Evolutionary conservation across 2,329 filamentous ascomycete genomes (phyloP), one percentile per base, ranked within the genome.

Genomic region (Hypomyces rosellus): DNA sequence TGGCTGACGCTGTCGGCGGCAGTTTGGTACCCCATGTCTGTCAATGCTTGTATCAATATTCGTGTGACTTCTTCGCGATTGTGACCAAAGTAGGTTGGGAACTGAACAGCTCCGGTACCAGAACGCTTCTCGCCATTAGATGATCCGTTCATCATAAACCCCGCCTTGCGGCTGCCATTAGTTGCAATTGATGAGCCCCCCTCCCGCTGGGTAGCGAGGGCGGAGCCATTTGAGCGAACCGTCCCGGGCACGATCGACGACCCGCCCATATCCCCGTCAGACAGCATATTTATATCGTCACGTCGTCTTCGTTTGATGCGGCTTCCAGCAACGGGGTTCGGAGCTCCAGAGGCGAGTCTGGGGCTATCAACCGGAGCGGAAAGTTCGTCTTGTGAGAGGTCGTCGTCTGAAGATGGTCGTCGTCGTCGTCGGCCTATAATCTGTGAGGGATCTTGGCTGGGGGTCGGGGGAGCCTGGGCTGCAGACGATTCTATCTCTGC

Each of bases 1-100:
- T 79, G 77, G 61, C 82, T 86, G 51, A 99, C 74, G 54, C 78
- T 82, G 41, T 81, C 76, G 20, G 93, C 92, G 12, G 92, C 88
- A 12, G 76, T 74, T 52, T 83, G 76, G 64, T 97, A 96, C 2
- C 93, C 93, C 72, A 99, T 77, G 65, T 96, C 92, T 20, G 84
- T 81, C 56, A 99, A 72, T 34, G 90, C 88, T 69, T 99, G 93
- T 61, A 99, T 93, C 60, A 99, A 70, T 56, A 97, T 86, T 48
- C 93, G 79, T 5, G 92, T 95, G 41, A 97, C 86, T 71, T 99
- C 92, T 73, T 96, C 90, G 64, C 89, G 82, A 64, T 93, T 82
- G 64, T 97, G 92, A 15, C 90, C 91, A 63, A 84, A 86, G 66
- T 95, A 97, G 25, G 66, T 69, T 41, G 59, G 45, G 2, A 61